These are phyloP conservation scores for Solanum rostratum DNA, from an alignment of 257 asterid genomes.

Conservation along the genomic window DNA sequence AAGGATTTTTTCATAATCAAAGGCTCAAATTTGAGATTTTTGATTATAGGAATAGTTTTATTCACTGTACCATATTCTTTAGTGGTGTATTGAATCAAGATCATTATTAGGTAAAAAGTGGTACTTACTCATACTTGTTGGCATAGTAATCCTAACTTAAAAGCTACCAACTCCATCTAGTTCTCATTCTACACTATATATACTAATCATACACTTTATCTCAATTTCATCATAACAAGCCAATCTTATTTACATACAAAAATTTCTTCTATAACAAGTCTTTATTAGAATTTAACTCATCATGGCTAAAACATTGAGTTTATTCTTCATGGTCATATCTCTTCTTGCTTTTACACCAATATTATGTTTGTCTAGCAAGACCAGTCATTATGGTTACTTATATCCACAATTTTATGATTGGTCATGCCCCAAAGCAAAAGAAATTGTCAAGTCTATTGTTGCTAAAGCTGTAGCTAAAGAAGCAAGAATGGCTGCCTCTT, in stretches of 20 bases:
- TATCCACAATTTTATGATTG: conserved; percentile 78
- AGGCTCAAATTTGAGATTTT: no score
- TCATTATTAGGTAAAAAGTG: neutral
- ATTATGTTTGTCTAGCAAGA: conserved; percentile 28
- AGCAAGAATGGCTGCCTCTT: conserved; percentile 90
- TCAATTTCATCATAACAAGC: conserved; percentile 15
- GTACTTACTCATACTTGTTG: neutral
- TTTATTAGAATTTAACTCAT: neutral
- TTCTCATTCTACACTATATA: conserved; percentile 14
- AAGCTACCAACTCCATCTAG: conserved; percentile 38
- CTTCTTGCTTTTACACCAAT: conserved; percentile 42
- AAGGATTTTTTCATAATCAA: no score
- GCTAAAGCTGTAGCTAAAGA: conserved; percentile 67
- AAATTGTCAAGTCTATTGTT: conserved; percentile 51
- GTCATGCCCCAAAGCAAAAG: conserved; percentile 56
- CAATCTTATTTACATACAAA: neutral
- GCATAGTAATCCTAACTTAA: neutral
- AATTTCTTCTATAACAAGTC: neutral
- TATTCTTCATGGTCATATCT: conserved; percentile 19
- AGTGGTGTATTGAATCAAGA: neutral
- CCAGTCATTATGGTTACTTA: conserved; percentile 42
- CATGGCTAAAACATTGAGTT: conserved; percentile 23
- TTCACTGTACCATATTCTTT: neutral
- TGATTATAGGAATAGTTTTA: no score
- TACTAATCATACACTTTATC: conserved; percentile 13